Base-by-base conservation (phyloP, 2,329 filamentous ascomycete genomes). In the Hortaea werneckii region DNA sequence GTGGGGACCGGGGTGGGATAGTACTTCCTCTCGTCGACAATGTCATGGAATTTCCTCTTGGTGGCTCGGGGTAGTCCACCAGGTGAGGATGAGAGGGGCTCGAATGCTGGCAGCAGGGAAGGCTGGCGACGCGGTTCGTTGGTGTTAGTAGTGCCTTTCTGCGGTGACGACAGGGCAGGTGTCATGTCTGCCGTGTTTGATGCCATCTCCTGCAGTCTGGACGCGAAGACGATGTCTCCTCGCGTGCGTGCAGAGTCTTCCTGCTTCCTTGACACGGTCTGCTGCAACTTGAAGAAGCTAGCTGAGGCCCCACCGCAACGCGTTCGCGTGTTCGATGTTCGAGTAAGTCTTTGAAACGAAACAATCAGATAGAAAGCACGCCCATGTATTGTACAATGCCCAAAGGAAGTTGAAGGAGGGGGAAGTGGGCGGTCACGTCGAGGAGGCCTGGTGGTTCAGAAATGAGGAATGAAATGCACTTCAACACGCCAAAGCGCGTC, bases 1-100 rank as follows among this genome's bases (percentile, higher is more conserved):
- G 90, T 95, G 12, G 90, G 89, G 50, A 94, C 78, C 1, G 92
- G 92, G 2, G 92, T 96, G 37, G 92, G 92, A 69, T 96, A 96
- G 58, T 68, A 71, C 61, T 83, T 87, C 55, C 66, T 46, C 66
- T 71, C 52, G 52, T 62, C 54, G 61, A 67, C 48, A 76, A 77
- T 40, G 49, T 70, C 69, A 44, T 66, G 64, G 56, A 68, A 71
- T 60, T 81, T 83, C 62, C 83, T 79, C 70, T 88, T 89, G 41
- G 70, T 63, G 5, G 82, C 76, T 45, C 82, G 77, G 41, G 83
- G 83, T 42, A 87, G 78, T 45, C 72, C 77, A 44, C 71, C 77
- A 2, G 85, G 84, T 9, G 85, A 87, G 20, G 85, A 87, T n/a
- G 84, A 84, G 47, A 86, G 70, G 43, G 81, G 83, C 67, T 89